Evolutionary conservation across 306 rosid genomes (phyloP).

Genomic region (Delonix regia): DNA sequence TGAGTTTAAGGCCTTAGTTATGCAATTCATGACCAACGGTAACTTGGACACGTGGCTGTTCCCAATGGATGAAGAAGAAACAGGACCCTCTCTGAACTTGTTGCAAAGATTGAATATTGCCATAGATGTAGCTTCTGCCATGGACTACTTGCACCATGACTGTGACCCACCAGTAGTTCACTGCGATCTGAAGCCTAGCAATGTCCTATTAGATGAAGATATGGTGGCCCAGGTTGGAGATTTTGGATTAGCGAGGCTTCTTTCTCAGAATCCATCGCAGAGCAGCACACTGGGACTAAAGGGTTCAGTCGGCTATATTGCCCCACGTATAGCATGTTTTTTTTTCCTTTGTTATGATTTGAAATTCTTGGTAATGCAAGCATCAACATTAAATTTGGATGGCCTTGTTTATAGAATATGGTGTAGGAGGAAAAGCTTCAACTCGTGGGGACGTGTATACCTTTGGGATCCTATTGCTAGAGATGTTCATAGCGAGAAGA

Average conservation of each 20-base stretch:
- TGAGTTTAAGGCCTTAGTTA: slow-evolving; percentile 46
- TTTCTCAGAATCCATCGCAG: slow-evolving; percentile 32
- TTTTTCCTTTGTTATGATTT: too few species aligned
- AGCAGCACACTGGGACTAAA: slow-evolving; percentile 40
- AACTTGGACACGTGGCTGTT: slow-evolving; percentile 41
- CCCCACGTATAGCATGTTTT: slow-evolving; percentile 35
- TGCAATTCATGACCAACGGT: slow-evolving; percentile 50
- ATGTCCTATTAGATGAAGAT: slow-evolving; percentile 41
- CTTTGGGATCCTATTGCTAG: slow-evolving; percentile 44
- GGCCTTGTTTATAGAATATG: slow-evolving; percentile 47
- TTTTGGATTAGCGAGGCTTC: slow-evolving; percentile 51
- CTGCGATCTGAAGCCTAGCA: slow-evolving; percentile 51
- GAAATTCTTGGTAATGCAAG: not conserved
- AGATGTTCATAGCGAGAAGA: slow-evolving; percentile 40
- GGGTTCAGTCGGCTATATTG: slow-evolving; percentile 52
- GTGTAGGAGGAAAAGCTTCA: slow-evolving; percentile 42
- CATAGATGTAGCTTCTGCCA: slow-evolving; percentile 53
- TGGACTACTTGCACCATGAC: slow-evolving; percentile 49
- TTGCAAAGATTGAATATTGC: slow-evolving; percentile 42
- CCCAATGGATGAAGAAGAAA: slow-evolving; percentile 29
- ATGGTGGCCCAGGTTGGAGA: slow-evolving; percentile 55
- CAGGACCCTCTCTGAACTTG: slow-evolving; percentile 30
- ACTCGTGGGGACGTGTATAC: slow-evolving; percentile 46
- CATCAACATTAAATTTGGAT: not conserved
- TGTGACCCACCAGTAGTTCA: slow-evolving; percentile 50